Evolutionary conservation across 345 rosid species (phyloP), one percentile per base, ranked within the genome.

Genomic region (Odontarrhena argentea): DNA sequence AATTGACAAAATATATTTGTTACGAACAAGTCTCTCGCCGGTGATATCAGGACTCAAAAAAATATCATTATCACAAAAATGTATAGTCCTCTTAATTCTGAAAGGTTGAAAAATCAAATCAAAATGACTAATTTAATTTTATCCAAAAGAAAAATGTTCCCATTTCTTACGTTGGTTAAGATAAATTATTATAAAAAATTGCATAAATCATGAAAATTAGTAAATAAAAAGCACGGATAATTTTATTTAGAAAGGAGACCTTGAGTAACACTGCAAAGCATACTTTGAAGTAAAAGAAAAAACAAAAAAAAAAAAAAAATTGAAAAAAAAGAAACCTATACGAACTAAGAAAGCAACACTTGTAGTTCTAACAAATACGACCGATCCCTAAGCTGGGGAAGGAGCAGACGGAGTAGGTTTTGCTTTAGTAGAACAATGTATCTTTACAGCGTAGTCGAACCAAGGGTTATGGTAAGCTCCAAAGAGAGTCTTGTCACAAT

Each of bases 401-500:
- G 75, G 75, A 71, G 75, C 57, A 6, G 69, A 55, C 0, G 75
- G 64, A 38, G 62, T 61, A 37, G 74, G 30, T 14, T 8, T 49
- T 36, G 65, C 28, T 56, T 71, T 71, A 45, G 52, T 18, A 10
- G 76, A 58, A n/a, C 76, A 71, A 48, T 64, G 59, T 0, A 63
- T 26, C 53, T 71, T 71, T 40, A 71, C 70, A 3, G 55, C 0
- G 30, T 59, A 63, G 46, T 71, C 22, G 9, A 71, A 71, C 65
- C 47, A 71, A 71, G 65, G 58, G 52, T 63, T 71, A 12, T 71
- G 76, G n/a, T 2, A 71, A 1, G 70, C 51, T 55, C 76, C 76
- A 71, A 71, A 71, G 38, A 71, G 7, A 24, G 76, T 71, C 70
- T 63, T 71, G 8, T 71, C 65, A 41, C 76, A 71, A 8, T 71